These are phyloP conservation scores for Fraxinus nigra DNA, from an alignment of 305 asterid species.

Conservation along the genomic window DNA sequence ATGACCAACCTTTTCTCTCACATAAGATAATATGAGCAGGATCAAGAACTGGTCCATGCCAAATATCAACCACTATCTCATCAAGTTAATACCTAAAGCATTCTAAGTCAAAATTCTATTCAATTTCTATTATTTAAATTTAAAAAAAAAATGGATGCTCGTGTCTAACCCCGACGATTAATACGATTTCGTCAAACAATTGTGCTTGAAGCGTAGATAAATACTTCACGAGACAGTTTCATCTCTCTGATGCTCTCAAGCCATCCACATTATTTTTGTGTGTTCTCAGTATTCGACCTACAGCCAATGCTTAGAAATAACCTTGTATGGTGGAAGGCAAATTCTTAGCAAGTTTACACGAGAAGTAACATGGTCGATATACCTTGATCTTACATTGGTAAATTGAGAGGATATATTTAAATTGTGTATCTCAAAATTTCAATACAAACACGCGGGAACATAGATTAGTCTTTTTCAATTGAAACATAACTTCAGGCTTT, in stretches of 20 bases:
- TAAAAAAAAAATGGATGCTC: not conserved
- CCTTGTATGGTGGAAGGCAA: not conserved
- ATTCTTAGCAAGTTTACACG: not conserved
- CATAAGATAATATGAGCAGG: conserved; percentile 23
- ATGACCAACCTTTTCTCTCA: not conserved
- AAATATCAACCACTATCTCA: conserved; percentile 1
- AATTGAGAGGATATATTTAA: not conserved
- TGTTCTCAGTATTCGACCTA: not conserved
- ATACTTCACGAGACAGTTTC: not conserved
- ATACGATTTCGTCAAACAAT: not conserved
- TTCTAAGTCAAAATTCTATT: not conserved
- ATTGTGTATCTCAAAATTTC: not conserved
- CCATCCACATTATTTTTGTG: not conserved
- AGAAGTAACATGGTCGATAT: not conserved
- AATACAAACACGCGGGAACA: not conserved
- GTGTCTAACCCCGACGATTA: not conserved
- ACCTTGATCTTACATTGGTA: not conserved
- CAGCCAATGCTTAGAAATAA: not conserved
- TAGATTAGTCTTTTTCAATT: not conserved
- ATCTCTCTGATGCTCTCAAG: not conserved
- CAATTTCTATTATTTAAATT: not conserved
- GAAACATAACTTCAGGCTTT: not conserved
- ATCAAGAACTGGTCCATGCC: conserved; percentile 16
- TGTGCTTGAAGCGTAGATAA: not conserved
- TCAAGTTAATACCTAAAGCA: conserved; percentile 3